Evolutionary conservation across 768 basidiomycete genomes (phyloP).

Genomic region (Lyophyllum shimeji): DNA sequence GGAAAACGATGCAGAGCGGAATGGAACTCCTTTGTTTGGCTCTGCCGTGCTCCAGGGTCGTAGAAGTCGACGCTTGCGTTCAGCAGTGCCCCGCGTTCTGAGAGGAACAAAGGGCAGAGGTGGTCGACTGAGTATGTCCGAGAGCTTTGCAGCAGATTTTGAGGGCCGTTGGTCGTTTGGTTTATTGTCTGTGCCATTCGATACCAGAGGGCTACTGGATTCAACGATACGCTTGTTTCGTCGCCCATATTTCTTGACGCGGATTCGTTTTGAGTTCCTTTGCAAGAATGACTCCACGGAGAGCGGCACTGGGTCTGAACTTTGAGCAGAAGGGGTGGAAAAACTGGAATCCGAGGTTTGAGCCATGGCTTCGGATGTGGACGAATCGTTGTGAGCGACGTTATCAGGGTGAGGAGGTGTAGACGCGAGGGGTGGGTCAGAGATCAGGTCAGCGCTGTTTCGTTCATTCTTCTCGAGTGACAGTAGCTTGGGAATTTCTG

Average conservation of each 20-base stretch:
- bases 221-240: constrained; percentile 12
- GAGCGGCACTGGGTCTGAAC: constrained; percentile 15
- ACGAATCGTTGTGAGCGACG: background rate
- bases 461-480: background rate
- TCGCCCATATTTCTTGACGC: constrained; percentile 20
- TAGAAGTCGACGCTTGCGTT: constrained; percentile 6
- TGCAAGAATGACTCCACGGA: constrained; percentile 32
- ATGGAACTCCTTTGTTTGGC: constrained; percentile 29
- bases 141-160: background rate
- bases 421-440: background rate
- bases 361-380: background rate
- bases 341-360: background rate
- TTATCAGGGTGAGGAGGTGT: background rate
- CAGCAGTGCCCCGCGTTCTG: background rate
- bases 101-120: constrained; percentile 27
- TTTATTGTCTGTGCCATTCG: background rate
- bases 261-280: constrained; percentile 14
- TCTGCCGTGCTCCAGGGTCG: constrained; percentile 28
- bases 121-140: constrained; percentile 14
- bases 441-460: background rate
- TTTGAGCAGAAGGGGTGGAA: constrained; percentile 1
- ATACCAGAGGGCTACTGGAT: constrained; percentile 8
- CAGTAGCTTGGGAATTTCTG: background rate
- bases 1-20: constrained; percentile 23
- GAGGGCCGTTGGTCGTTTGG: background rate